Percentiles rank a stretch among this genome's conserved stretches.
phyloP scores from a whole-genome alignment of 306 rosid genomes.

The Citrullus amarus region DNA sequence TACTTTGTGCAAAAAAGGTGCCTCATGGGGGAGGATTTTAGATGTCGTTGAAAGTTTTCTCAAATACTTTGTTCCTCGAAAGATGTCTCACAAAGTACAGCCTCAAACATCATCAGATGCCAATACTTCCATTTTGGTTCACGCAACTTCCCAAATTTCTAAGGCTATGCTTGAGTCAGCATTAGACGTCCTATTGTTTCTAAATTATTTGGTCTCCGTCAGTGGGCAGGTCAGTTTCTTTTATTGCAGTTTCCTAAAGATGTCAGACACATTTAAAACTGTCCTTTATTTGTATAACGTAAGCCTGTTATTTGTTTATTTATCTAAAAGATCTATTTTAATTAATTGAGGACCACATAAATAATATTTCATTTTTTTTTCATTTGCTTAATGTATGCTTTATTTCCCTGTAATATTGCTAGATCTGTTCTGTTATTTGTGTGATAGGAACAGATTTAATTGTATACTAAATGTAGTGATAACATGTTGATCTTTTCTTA shows the following conservation, averaged over 20 bases:
- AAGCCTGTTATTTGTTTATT: not conserved
- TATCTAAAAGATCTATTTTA: not conserved
- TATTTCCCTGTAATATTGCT: not conserved
- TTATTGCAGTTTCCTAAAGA: not conserved
- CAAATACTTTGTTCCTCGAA: constrained; percentile 78
- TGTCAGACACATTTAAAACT: no score
- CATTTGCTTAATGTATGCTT: not conserved
- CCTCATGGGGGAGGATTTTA: constrained; percentile 56
- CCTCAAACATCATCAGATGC: constrained; percentile 36
- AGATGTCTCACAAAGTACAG: constrained; percentile 28
- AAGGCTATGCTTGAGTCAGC: constrained; percentile 85
- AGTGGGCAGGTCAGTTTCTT: constrained; percentile 67
- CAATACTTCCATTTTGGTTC: constrained; percentile 55
- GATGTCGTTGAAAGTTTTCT: constrained; percentile 52
- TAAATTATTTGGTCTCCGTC: constrained; percentile 67
- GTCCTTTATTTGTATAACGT: not conserved
- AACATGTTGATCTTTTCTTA: not conserved
- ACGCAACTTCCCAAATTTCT: constrained; percentile 75
- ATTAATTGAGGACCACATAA: not conserved
- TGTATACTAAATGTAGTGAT: no score
- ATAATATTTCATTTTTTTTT: not conserved
- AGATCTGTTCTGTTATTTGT: not conserved
- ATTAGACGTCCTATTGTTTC: constrained; percentile 66
- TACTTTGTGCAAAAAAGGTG: constrained; percentile 53
- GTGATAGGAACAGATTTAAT: not conserved